phyloP scores from a whole-genome alignment of 495 filamentous ascomycete species.

The Bacidia rubella region DNA sequence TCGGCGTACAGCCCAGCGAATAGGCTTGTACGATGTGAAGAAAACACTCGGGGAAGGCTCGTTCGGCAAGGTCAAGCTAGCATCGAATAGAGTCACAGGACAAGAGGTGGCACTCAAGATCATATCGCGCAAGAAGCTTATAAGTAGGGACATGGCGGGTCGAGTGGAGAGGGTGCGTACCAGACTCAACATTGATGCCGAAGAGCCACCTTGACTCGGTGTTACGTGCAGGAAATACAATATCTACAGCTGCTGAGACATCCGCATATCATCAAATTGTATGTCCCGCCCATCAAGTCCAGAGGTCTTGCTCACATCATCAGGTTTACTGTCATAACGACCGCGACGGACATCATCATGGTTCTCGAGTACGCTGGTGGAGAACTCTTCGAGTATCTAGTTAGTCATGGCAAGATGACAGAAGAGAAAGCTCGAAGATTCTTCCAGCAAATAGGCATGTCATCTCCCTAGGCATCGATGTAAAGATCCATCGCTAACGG shows the following conservation, averaged over 20 bases:
- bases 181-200: neutral
- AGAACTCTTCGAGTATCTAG: conserved; percentile 95
- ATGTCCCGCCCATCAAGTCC: conserved; percentile 21
- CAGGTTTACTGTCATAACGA: conserved; percentile 94
- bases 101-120: conserved; percentile 97
- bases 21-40: conserved; percentile 81
- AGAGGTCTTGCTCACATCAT: conserved; percentile 9
- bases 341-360: conserved; percentile 90
- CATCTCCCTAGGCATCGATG: no score
- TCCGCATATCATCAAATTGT: conserved; percentile 99
- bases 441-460: conserved; percentile 99
- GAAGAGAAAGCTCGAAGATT: conserved; percentile 87
- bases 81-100: conserved; percentile 74
- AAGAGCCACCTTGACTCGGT: neutral
- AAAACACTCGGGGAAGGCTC: conserved; percentile 90
- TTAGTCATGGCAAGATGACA: conserved; percentile 74
- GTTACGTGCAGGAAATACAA: conserved; percentile 66
- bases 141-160: conserved; percentile 92
- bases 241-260: conserved; percentile 91
- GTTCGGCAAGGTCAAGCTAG: conserved; percentile 97
- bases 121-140: conserved; percentile 85
- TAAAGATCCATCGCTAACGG: no score
- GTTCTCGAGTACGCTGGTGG: conserved; percentile 94
- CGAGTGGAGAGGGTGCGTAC: conserved; percentile 49
- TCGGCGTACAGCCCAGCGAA: conserved; percentile 51